Percentiles rank a stretch among this genome's conserved stretches.
Conservation (phyloP, 2,329 filamentous ascomycete species). For the Colletotrichum euphorbiae region DNA sequence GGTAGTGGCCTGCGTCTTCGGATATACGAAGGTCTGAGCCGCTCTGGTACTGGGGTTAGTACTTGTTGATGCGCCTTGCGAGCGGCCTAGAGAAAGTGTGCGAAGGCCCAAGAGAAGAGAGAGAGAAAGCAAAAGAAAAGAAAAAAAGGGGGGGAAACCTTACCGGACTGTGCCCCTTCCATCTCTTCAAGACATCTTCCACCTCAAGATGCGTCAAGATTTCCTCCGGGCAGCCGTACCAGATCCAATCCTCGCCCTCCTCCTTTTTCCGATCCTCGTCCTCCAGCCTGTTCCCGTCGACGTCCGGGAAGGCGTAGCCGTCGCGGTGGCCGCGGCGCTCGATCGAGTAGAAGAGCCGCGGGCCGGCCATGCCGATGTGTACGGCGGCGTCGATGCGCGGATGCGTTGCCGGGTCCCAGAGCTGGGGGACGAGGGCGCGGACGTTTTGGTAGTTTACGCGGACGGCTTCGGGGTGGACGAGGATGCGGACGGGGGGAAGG, state of each 20-base stretch:
- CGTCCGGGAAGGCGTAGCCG: constrained; percentile 77
- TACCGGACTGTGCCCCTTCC: constrained; percentile 65
- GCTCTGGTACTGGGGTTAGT: constrained; percentile 44
- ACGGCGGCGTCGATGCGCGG: constrained; percentile 72
- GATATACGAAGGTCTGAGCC: constrained; percentile 67
- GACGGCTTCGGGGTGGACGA: constrained; percentile 74
- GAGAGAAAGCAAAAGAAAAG: fast-evolving
- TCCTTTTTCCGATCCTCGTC: constrained; percentile 54
- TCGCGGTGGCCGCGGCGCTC: constrained; percentile 78
- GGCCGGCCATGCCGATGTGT: constrained; percentile 84
- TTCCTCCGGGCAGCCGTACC: constrained; percentile 65
- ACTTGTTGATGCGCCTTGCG: neutral
- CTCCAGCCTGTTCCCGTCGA: constrained; percentile 71
- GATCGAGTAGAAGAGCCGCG: constrained; percentile 73
- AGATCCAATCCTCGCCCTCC: constrained; percentile 61
- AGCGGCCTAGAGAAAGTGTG: neutral
- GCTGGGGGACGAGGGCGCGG: constrained; percentile 69
- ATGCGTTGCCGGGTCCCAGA: constrained; percentile 64
- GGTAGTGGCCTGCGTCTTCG: constrained; percentile 76
- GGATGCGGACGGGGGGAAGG: constrained; percentile 67
- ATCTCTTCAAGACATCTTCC: constrained; percentile 66
- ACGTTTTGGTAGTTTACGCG: constrained; percentile 78
- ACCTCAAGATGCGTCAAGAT: constrained; percentile 68
- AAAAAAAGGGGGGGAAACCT: constrained; percentile 41
- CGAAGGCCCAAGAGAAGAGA: neutral